phyloP scores from a whole-genome alignment of 768 basidiomycete genomes.

The Auricularia heimuer region DNA sequence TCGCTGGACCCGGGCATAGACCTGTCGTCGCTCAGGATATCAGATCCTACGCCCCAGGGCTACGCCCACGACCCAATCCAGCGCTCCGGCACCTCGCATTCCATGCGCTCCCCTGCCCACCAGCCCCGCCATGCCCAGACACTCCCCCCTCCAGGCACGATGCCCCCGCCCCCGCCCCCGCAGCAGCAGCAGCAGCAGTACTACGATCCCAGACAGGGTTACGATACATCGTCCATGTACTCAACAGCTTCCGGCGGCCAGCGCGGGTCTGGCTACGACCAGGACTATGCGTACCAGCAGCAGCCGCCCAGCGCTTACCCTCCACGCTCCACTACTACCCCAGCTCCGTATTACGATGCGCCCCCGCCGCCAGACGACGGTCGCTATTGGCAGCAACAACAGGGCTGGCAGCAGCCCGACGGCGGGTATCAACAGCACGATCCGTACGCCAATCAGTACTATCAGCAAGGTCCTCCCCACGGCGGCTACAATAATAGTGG shows the following conservation, averaged over 20 bases:
- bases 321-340: conserved; percentile 4
- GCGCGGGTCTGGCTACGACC: conserved; percentile 21
- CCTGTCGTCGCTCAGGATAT: conserved; percentile 42
- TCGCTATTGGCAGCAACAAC: conserved; percentile 6
- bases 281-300: conserved; percentile 12
- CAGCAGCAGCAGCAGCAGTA: conserved; percentile 6
- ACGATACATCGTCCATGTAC: conserved; percentile 13
- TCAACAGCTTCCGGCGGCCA: conserved; percentile 24
- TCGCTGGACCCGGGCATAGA: conserved; percentile 16
- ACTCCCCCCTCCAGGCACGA: conserved; percentile 21
- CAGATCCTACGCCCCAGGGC: conserved; percentile 27
- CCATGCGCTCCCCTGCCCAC: conserved; percentile 27
- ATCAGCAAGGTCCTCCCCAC: background rate
- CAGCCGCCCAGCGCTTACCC: background rate
- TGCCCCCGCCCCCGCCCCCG: conserved; percentile 12
- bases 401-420: conserved; percentile 1
- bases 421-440: background rate
- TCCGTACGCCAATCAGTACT: background rate
- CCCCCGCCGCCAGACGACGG: conserved; percentile 12
- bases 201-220: conserved; percentile 6
- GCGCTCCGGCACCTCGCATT: conserved; percentile 50
- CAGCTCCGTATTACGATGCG: conserved; percentile 6
- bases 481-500: background rate
- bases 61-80: conserved; percentile 36
- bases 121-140: conserved; percentile 35